These are phyloP conservation scores for Salisapilia sapeloensis DNA, from an alignment of 352 stramenopile species.

Conservation along the genomic window DNA sequence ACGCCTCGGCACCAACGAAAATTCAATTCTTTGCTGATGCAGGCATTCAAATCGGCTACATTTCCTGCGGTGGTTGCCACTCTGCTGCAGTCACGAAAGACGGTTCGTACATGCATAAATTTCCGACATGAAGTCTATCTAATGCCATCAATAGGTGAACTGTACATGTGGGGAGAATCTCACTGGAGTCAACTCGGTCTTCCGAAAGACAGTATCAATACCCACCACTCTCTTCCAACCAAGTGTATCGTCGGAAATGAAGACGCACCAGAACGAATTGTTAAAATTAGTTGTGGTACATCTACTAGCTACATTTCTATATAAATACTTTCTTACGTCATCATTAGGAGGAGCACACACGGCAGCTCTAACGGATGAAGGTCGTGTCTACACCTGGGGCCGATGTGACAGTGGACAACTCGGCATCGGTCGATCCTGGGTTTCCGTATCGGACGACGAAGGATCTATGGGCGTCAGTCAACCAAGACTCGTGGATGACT, in stretches of 20 bases:
- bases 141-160: constrained; percentile 8
- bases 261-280: constrained; percentile 26
- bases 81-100: constrained; percentile 53
- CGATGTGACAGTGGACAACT: constrained; percentile 64
- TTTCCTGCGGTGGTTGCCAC: constrained; percentile 70
- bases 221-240: constrained; percentile 44
- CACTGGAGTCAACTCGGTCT: constrained; percentile 71
- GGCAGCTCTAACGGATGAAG: constrained; percentile 42
- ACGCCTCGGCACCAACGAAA: constrained; percentile 29
- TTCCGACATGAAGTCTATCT: neutral
- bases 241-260: constrained; percentile 39
- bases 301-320: neutral
- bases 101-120: constrained; percentile 9
- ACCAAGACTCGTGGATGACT: constrained; percentile 42
- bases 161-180: constrained; percentile 76
- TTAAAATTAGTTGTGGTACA: constrained; percentile 60
- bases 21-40: constrained; percentile 43
- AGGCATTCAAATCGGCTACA: constrained; percentile 38
- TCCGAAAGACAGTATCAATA: constrained; percentile 33
- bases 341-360: constrained; percentile 39
- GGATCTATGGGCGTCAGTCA: constrained; percentile 30
- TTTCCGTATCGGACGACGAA: constrained; percentile 45
- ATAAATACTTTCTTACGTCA: neutral
- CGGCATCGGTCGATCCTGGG: constrained; percentile 40
- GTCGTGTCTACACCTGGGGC: constrained; percentile 64